Percentiles rank a stretch among this genome's conserved stretches.
Conservation (phyloP, 805 yeast species). For the Barnettozyma sucrosica region DNA sequence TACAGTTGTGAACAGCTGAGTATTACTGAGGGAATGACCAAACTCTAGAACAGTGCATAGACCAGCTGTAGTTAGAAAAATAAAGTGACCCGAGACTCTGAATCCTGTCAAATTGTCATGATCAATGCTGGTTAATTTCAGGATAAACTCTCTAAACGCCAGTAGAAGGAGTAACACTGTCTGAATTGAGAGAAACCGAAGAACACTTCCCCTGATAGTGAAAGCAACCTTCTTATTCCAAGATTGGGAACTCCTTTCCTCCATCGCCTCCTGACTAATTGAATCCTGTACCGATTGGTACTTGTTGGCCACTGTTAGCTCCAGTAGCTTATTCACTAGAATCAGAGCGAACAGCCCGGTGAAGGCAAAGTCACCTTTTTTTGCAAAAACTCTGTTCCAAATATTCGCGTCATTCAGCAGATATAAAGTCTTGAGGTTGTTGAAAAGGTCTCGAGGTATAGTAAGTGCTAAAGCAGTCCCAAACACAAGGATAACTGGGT, state of each 20-base stretch:
- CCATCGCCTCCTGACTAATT: not conserved
- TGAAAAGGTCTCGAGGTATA: slow-evolving; percentile 7
- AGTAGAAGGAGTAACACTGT: not conserved
- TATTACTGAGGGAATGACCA: slow-evolving; percentile 3
- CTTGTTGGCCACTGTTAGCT: slow-evolving; percentile 3
- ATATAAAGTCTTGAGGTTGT: slow-evolving; percentile 7
- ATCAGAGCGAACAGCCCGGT: slow-evolving; percentile 9
- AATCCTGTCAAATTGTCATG: slow-evolving; percentile 5
- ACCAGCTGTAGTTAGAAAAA: slow-evolving; percentile 7
- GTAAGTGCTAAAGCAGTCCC: slow-evolving; percentile 5
- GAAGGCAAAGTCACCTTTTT: slow-evolving; percentile 14
- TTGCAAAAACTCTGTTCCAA: slow-evolving; percentile 16
- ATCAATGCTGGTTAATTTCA: slow-evolving; percentile 3
- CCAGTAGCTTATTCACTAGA: slow-evolving; percentile 1
- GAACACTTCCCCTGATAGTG: slow-evolving; percentile 2
- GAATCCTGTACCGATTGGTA: slow-evolving; percentile 1
- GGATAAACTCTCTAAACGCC: not conserved
- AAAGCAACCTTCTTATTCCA: not conserved
- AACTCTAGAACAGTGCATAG: slow-evolving; percentile 5
- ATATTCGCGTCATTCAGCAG: slow-evolving; percentile 12
- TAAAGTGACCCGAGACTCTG: slow-evolving; percentile 9
- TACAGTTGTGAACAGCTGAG: not conserved
- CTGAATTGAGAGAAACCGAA: slow-evolving; percentile 1
- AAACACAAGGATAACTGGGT: slow-evolving; percentile 7
- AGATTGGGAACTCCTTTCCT: not conserved